Percentiles rank a stretch among this genome's conserved stretches.
These are phyloP conservation scores for Cladosporium sp. DNA, from an alignment of 2,329 filamentous ascomycete genomes.

Conservation along the genomic window DNA sequence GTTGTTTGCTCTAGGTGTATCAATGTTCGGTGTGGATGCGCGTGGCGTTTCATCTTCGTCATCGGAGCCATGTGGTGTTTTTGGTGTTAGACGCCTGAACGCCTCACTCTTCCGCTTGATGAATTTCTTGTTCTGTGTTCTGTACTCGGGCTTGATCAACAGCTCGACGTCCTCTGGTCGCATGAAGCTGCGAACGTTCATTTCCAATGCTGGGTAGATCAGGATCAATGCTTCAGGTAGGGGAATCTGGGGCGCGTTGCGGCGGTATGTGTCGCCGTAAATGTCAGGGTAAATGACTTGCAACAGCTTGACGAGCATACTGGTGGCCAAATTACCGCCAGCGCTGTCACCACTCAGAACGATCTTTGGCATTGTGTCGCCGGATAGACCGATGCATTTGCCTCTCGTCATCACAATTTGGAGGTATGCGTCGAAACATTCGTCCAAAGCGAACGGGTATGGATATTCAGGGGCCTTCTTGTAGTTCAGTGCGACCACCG, in stretches of 20 bases:
- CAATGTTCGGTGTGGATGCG: background rate
- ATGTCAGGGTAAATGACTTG: slow-evolving; percentile 59
- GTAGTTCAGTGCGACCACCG: slow-evolving; percentile 89
- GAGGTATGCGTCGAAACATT: slow-evolving; percentile 84
- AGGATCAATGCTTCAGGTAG: slow-evolving; percentile 82
- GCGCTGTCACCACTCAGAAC: slow-evolving; percentile 75
- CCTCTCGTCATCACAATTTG: slow-evolving; percentile 72
- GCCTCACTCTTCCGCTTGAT: slow-evolving; percentile 86
- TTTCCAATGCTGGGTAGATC: slow-evolving; percentile 87
- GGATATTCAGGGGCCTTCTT: slow-evolving; percentile 81
- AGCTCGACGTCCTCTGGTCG: slow-evolving; percentile 95
- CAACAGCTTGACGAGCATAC: slow-evolving; percentile 84
- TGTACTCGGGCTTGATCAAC: slow-evolving; percentile 78
- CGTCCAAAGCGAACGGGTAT: slow-evolving; percentile 82
- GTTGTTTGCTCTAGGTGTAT: background rate
- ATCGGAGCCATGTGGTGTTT: slow-evolving; percentile 79
- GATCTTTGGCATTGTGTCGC: slow-evolving; percentile 65
- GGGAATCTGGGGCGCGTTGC: slow-evolving; percentile 48
- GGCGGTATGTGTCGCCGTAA: slow-evolving; percentile 43
- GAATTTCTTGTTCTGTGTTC: slow-evolving; percentile 76
- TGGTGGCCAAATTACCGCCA: slow-evolving; percentile 75
- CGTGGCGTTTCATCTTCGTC: slow-evolving; percentile 60
- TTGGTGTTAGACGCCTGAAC: slow-evolving; percentile 77
- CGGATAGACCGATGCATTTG: slow-evolving; percentile 73
- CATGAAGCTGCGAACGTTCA: slow-evolving; percentile 99